phyloP scores from a whole-genome alignment of 345 rosid species.

The Dimocarpus longan region DNA sequence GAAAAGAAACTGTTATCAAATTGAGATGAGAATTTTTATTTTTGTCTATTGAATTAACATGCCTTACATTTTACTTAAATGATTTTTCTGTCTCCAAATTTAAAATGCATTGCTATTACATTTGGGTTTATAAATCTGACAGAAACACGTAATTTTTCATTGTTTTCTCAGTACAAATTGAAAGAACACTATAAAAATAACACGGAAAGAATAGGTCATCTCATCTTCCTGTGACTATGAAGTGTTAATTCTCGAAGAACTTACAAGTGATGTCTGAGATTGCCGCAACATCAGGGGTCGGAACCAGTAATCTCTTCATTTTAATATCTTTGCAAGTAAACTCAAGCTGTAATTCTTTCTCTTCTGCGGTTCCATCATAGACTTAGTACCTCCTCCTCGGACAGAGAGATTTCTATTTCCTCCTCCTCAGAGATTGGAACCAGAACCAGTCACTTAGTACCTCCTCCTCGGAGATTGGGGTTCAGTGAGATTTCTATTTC shows the following conservation, averaged over 20 bases:
- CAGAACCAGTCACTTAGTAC: conserved; percentile 12
- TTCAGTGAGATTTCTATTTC: conserved; percentile 73
- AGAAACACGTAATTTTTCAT: not conserved
- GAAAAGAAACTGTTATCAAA: not conserved
- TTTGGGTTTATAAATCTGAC: too few species aligned
- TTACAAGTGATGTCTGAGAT: too few species aligned
- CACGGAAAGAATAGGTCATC: not conserved
- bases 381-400: conserved; percentile 19
- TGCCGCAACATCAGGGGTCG: not conserved
- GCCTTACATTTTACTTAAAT: too few species aligned
- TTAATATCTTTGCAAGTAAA: not conserved
- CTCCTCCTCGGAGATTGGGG: conserved; percentile 29
- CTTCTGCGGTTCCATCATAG: not conserved
- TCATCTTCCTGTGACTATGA: not conserved
- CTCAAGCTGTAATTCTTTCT: not conserved
- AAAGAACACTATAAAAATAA: not conserved
- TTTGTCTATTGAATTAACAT: too few species aligned
- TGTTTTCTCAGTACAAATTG: not conserved
- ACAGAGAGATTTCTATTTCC: conserved; percentile 70
- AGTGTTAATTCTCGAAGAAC: not conserved
- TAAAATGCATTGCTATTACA: too few species aligned
- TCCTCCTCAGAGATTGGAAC: too few species aligned
- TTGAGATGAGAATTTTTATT: too few species aligned
- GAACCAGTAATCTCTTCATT: not conserved
- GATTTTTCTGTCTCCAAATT: not conserved